phyloP scores from a whole-genome alignment of 768 basidiomycete genomes.

The Suillus brevipes region DNA sequence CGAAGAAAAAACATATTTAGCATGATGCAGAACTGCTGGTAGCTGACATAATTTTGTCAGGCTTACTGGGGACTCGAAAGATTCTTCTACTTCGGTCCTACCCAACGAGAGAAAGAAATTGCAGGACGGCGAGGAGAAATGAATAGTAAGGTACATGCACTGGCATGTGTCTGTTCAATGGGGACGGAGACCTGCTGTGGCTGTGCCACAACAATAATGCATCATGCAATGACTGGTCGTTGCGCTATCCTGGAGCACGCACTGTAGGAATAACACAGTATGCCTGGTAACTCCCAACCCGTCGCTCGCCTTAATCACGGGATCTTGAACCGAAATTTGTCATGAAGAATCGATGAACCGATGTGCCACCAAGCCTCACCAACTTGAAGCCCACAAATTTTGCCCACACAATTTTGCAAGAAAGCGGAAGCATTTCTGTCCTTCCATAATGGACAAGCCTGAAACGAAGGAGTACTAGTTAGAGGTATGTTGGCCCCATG shows the following conservation, averaged over 20 bases:
- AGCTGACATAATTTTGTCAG: not conserved
- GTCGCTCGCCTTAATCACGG: not conserved
- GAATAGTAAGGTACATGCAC: no score
- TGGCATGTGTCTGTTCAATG: no score
- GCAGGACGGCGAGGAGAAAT: no score
- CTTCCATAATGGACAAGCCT: not conserved
- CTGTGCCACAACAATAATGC: not conserved
- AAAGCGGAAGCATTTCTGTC: not conserved
- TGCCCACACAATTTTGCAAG: not conserved
- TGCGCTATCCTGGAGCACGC: not conserved
- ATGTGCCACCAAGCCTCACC: not conserved
- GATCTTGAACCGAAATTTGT: not conserved
- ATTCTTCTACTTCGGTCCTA: no score
- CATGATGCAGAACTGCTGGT: not conserved
- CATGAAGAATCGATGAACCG: constrained; percentile 3
- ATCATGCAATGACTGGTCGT: not conserved
- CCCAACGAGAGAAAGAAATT: no score
- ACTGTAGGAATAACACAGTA: not conserved
- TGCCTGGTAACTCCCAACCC: not conserved
- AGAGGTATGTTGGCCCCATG: no score
- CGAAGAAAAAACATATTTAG: not conserved
- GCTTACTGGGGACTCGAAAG: no score
- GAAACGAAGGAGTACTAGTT: not conserved
- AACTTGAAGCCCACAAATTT: not conserved
- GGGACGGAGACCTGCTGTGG: not conserved